These are phyloP conservation scores for Seminavis robusta DNA, from an alignment of 108 stramenopile genomes.

Conservation along the genomic window DNA sequence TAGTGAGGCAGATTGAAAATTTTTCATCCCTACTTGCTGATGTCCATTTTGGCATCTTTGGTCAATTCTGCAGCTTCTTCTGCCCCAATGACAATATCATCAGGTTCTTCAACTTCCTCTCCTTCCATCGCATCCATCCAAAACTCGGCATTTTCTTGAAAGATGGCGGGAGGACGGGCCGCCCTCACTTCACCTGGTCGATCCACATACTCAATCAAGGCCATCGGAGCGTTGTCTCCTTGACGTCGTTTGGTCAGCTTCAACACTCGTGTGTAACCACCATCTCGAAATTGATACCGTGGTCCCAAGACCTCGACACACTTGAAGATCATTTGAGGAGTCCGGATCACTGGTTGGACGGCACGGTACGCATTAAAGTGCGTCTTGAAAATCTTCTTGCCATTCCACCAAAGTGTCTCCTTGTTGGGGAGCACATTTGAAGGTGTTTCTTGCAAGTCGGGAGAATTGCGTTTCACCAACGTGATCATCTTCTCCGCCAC, in stretches of 20 bases:
- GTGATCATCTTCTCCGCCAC: slow-evolving; percentile 93
- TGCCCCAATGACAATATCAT: no score
- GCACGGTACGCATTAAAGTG: slow-evolving; percentile 47
- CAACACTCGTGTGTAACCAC: slow-evolving; percentile 97
- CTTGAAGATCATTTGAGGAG: slow-evolving; percentile 67
- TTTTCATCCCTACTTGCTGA: no score
- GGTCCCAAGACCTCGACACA: slow-evolving; percentile 95
- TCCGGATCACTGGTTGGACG: slow-evolving; percentile 43
- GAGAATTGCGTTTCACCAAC: slow-evolving; percentile 65
- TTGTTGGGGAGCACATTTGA: no score
- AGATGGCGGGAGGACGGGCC: slow-evolving; percentile 67
- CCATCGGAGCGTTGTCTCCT: slow-evolving; percentile 97
- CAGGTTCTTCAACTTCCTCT: no score
- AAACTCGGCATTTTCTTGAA: slow-evolving; percentile 9
- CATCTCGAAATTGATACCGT: slow-evolving; percentile 86
- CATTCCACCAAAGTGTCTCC: no score
- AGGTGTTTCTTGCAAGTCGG: neutral
- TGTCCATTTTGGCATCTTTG: no score
- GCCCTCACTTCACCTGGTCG: slow-evolving; percentile 90
- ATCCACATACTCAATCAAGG: slow-evolving; percentile 98
- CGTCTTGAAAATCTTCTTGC: slow-evolving; percentile 19
- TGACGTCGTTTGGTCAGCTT: slow-evolving; percentile 76
- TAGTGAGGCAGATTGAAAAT: no score
- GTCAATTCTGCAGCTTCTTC: no score
- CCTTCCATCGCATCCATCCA: no score